phyloP scores from a whole-genome alignment of 257 asterid genomes.

The Nicotiana benthamiana region DNA sequence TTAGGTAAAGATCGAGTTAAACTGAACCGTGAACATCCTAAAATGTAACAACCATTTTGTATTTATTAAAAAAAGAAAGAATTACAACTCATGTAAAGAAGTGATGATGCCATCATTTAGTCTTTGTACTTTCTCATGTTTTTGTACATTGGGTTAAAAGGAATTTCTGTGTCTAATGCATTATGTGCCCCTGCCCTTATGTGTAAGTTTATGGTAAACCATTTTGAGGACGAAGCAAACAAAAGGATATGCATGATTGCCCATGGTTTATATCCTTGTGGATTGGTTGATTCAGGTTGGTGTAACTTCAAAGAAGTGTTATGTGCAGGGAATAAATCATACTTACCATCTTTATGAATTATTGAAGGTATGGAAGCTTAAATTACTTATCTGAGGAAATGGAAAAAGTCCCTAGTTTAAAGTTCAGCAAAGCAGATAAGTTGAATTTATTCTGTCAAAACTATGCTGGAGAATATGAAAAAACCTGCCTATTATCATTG shows the following conservation, averaged over 20 bases:
- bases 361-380: slow-evolving; percentile 14
- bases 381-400: slow-evolving; percentile 14
- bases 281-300: neutral
- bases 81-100: neutral
- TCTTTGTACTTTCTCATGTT: neutral
- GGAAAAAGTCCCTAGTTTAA: too few species aligned
- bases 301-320: neutral
- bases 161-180: neutral
- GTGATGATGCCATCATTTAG: neutral
- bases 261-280: neutral
- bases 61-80: too few species aligned
- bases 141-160: neutral
- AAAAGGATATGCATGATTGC: neutral
- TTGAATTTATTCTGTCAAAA: neutral
- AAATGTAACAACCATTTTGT: too few species aligned
- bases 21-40: too few species aligned
- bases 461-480: neutral
- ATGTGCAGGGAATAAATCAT: neutral
- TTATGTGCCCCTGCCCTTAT: neutral
- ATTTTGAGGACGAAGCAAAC: neutral
- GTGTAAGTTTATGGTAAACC: neutral
- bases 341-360: neutral
- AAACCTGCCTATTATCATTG: neutral
- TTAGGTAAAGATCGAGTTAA: too few species aligned
- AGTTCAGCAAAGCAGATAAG: neutral